Conservation (phyloP, 2,329 filamentous ascomycete genomes). For the Remersonia thermophila region DNA sequence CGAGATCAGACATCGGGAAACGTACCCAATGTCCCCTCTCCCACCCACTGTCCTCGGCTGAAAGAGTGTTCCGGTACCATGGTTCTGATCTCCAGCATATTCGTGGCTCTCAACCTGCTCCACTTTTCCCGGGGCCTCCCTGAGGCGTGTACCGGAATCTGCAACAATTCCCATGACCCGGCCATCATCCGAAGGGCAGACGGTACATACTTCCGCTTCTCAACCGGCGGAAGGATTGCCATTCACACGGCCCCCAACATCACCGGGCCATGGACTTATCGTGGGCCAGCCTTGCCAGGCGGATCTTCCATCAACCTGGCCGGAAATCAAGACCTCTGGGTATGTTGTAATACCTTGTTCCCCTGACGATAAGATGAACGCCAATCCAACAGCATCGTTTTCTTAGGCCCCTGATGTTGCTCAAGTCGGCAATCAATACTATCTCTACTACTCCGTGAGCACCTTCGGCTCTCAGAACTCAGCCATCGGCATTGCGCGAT, state of each 20-base stretch:
- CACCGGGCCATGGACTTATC: slow-evolving; percentile 29
- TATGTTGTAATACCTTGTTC: slow-evolving; percentile 12
- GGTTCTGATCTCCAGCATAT: not conserved
- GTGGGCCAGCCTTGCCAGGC: slow-evolving; percentile 27
- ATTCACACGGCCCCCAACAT: slow-evolving; percentile 22
- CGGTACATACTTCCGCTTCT: slow-evolving; percentile 28
- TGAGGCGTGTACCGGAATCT: slow-evolving; percentile 24
- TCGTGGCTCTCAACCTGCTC: slow-evolving; percentile 1
- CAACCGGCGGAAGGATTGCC: slow-evolving; percentile 25
- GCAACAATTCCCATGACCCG: slow-evolving; percentile 26
- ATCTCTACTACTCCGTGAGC: slow-evolving; percentile 58
- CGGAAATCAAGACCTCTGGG: slow-evolving; percentile 32
- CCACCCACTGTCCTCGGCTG: no score
- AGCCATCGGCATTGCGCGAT: slow-evolving; percentile 44
- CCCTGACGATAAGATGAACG: not conserved
- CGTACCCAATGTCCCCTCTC: no score
- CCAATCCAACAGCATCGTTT: not conserved
- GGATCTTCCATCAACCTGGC: slow-evolving; percentile 28
- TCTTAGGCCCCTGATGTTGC: slow-evolving; percentile 49
- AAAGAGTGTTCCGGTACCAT: not conserved
- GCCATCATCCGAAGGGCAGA: slow-evolving; percentile 26
- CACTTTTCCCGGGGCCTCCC: slow-evolving; percentile 21
- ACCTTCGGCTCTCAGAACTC: slow-evolving; percentile 48
- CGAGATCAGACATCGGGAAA: no score
- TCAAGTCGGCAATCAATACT: slow-evolving; percentile 44